phyloP scores from a whole-genome alignment of 345 rosid species.

The Cardamine chenopodiifolia region DNA sequence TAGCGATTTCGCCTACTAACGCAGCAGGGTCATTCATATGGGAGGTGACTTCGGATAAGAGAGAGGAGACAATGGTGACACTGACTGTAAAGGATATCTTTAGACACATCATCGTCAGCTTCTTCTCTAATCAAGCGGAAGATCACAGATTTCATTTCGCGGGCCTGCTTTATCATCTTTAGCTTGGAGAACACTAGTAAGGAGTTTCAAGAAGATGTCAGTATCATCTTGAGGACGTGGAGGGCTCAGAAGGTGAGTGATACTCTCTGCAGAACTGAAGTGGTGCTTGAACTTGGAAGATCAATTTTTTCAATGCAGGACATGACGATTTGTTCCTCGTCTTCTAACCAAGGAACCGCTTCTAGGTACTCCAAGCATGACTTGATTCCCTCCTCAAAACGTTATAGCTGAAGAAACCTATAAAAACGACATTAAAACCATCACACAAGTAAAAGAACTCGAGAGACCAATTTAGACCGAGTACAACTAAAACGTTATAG shows the following conservation, averaged over 20 bases:
- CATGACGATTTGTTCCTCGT: conserved; percentile 63
- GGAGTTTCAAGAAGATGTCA: conserved; percentile 58
- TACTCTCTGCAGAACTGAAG: conserved; percentile 66
- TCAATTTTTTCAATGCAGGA: conserved; percentile 56
- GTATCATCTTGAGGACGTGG: conserved; percentile 50
- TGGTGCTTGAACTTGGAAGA: conserved; percentile 45
- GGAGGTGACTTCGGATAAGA: conserved; percentile 62
- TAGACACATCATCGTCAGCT: conserved; percentile 55
- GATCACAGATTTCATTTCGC: conserved; percentile 67
- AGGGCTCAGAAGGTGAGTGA: conserved; percentile 53
- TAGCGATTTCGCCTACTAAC: conserved; percentile 64
- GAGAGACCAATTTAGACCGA: neutral
- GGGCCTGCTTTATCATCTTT: conserved; percentile 74
- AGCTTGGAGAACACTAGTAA: conserved; percentile 61
- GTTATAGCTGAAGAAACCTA: conserved; percentile 68
- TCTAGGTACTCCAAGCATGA: conserved; percentile 76
- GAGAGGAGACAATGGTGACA: conserved; percentile 71
- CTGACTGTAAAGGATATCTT: conserved; percentile 59
- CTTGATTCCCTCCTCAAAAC: conserved; percentile 61
- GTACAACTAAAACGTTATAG: neutral
- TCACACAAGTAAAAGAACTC: neutral
- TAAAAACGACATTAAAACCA: neutral
- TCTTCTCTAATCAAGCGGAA: conserved; percentile 59
- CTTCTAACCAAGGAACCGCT: conserved; percentile 76
- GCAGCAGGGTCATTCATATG: conserved; percentile 48